phyloP scores from a whole-genome alignment of 768 basidiomycete genomes.

The Tulasnella sp. region DNA sequence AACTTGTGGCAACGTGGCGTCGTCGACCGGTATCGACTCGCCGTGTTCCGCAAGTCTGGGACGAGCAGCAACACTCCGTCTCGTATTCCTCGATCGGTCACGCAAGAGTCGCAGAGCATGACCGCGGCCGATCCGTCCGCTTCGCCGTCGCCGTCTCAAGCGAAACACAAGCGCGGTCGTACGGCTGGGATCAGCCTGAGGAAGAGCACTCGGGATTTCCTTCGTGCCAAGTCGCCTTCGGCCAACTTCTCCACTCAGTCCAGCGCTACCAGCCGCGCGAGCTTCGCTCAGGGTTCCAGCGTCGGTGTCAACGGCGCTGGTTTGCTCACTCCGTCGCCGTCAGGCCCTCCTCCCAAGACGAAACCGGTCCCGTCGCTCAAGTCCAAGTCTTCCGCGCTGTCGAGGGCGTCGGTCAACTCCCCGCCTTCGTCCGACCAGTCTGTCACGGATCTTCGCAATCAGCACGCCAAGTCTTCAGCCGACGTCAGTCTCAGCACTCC shows the following conservation, averaged over 20 bases:
- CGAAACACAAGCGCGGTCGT: slow-evolving; percentile 52
- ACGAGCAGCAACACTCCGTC: slow-evolving; percentile 24
- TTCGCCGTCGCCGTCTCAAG: slow-evolving; percentile 37
- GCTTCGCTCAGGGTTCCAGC: slow-evolving; percentile 31
- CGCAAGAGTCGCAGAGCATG: slow-evolving; percentile 27
- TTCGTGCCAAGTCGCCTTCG: slow-evolving; percentile 59
- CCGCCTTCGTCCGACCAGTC: slow-evolving; percentile 62
- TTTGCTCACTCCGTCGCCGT: slow-evolving; percentile 53
- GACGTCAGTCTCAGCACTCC: slow-evolving; percentile 14
- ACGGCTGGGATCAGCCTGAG: slow-evolving; percentile 58
- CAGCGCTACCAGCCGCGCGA: slow-evolving; percentile 23
- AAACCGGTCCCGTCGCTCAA: slow-evolving; percentile 42
- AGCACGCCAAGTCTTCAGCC: background rate
- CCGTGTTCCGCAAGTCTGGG: slow-evolving; percentile 61
- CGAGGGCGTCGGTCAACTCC: slow-evolving; percentile 40
- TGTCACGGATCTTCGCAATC: slow-evolving; percentile 28
- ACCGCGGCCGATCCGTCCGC: slow-evolving; percentile 23
- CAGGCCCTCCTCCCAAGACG: slow-evolving; percentile 32
- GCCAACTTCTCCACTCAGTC: slow-evolving; percentile 21
- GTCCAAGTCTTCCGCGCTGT: slow-evolving; percentile 68
- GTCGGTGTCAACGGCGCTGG: slow-evolving; percentile 25
- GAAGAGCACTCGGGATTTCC: slow-evolving; percentile 59
- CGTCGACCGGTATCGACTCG: slow-evolving; percentile 74
- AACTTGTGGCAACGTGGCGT: slow-evolving; percentile 87
- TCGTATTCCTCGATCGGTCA: slow-evolving; percentile 35